Conservation (phyloP, 2,329 filamentous ascomycete species). For the Phaeosphaeriaceae sp. region DNA sequence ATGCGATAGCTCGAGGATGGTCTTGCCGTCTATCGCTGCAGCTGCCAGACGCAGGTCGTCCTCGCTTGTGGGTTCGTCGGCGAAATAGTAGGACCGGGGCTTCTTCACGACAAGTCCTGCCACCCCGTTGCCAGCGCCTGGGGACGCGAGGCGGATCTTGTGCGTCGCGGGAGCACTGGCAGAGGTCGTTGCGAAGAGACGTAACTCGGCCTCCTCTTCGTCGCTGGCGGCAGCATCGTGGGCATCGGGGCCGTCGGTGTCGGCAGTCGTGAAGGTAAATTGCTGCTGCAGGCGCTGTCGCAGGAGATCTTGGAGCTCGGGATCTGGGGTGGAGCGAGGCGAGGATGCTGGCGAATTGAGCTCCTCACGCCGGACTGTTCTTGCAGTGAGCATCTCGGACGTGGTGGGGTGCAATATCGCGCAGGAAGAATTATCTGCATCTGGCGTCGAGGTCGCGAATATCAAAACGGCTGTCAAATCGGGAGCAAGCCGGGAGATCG, state of each 20-base stretch:
- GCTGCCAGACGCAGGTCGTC: conserved; percentile 29
- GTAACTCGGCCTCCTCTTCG: conserved; percentile 43
- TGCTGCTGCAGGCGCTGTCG: conserved; percentile 31
- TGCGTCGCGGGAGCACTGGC: conserved; percentile 27
- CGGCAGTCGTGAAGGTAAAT: conserved; percentile 31
- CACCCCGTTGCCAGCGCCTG: conserved; percentile 29
- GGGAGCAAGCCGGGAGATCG: neutral
- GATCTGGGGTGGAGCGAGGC: conserved; percentile 44
- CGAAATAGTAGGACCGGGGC: conserved; percentile 45
- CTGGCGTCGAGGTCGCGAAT: neutral
- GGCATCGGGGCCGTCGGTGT: neutral
- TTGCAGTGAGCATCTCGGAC: neutral
- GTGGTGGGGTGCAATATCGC: neutral
- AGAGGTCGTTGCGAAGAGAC: conserved; percentile 41
- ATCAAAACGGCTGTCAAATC: neutral
- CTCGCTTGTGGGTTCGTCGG: conserved; percentile 32
- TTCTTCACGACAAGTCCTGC: conserved; percentile 38
- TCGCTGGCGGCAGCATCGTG: conserved; percentile 17
- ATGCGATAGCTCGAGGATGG: conserved; percentile 36
- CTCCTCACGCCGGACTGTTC: conserved; percentile 36
- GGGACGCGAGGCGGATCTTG: conserved; percentile 44
- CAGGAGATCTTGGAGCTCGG: conserved; percentile 38
- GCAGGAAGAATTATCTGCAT: neutral
- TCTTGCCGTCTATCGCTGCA: conserved; percentile 37
- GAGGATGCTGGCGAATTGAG: conserved; percentile 44